Evolutionary conservation across 768 basidiomycete species (phyloP).

Genomic region (Podaxis pistillaris): DNA sequence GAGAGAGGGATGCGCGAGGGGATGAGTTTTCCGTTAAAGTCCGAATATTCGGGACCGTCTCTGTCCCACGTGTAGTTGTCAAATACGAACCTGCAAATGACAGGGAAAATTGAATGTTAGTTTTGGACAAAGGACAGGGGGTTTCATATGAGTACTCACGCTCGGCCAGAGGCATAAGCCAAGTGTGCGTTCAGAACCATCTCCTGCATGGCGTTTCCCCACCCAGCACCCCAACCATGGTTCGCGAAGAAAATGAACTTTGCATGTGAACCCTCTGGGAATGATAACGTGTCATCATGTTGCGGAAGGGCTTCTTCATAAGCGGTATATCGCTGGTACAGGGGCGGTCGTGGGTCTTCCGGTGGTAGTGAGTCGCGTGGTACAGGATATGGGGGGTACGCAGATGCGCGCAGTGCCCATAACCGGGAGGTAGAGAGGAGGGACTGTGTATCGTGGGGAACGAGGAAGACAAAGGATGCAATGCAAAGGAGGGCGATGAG

Average conservation of each 20-base stretch:
- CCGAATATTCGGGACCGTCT: constrained; percentile 37
- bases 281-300: constrained; percentile 36
- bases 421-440: neutral
- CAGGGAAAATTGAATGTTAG: neutral
- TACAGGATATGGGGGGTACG: constrained; percentile 11
- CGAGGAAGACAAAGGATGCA: neutral
- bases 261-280: constrained; percentile 37
- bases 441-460: neutral
- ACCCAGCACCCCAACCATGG: constrained; percentile 50
- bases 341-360: constrained; percentile 32
- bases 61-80: constrained; percentile 58
- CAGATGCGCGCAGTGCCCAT: neutral
- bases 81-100: constrained; percentile 50
- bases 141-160: constrained; percentile 33
- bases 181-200: constrained; percentile 51
- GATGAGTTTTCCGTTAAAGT: constrained; percentile 48
- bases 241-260: constrained; percentile 51
- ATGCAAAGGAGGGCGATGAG: neutral
- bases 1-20: constrained; percentile 56
- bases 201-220: constrained; percentile 65
- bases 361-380: constrained; percentile 1
- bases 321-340: constrained; percentile 42
- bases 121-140: neutral
- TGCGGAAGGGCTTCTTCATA: constrained; percentile 47
- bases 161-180: constrained; percentile 42